Percentiles rank a stretch among this genome's conserved stretches.
Evolutionary conservation across 768 basidiomycete species (phyloP).

Genomic region (Suillus fuscotomentosus): DNA sequence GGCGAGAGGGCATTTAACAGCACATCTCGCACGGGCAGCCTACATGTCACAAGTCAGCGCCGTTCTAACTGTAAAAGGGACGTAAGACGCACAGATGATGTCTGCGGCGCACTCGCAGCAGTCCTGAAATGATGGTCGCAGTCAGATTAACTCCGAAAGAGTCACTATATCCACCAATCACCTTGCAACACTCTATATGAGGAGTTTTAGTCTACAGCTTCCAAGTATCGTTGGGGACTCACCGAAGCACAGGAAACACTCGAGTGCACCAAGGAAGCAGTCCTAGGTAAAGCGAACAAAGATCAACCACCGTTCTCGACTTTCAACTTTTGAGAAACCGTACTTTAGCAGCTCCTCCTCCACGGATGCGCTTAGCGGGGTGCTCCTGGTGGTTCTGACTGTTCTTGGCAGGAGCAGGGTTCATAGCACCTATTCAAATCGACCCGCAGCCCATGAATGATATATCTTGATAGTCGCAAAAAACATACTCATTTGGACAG

Average conservation of each 20-base stretch:
- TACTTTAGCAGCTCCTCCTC: constrained; percentile 71
- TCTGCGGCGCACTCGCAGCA: constrained; percentile 72
- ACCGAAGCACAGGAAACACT: constrained; percentile 77
- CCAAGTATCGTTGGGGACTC: constrained; percentile 20
- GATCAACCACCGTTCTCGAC: not conserved
- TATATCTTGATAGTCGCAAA: too few relatives aligned
- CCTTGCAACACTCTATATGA: constrained; percentile 69
- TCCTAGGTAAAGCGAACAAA: constrained; percentile 41
- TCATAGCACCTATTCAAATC: constrained; percentile 41
- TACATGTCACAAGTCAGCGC: constrained; percentile 18
- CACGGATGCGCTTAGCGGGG: constrained; percentile 59
- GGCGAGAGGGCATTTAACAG: not conserved
- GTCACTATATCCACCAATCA: constrained; percentile 19
- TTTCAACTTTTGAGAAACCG: not conserved
- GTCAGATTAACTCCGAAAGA: not conserved
- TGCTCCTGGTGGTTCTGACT: constrained; percentile 41
- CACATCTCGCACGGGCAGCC: constrained; percentile 77
- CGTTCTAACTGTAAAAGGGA: not conserved
- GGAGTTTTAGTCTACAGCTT: not conserved
- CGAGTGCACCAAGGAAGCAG: constrained; percentile 59
- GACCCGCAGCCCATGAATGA: not conserved
- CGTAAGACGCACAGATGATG: constrained; percentile 57
- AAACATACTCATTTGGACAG: constrained; percentile 61
- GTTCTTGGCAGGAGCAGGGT: constrained; percentile 36
- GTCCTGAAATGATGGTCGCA: constrained; percentile 36